Evolutionary conservation across 1,284 basidiomycete species (phyloP), one percentile per base, ranked within the genome.

Genomic region (Melampsora medusae): DNA sequence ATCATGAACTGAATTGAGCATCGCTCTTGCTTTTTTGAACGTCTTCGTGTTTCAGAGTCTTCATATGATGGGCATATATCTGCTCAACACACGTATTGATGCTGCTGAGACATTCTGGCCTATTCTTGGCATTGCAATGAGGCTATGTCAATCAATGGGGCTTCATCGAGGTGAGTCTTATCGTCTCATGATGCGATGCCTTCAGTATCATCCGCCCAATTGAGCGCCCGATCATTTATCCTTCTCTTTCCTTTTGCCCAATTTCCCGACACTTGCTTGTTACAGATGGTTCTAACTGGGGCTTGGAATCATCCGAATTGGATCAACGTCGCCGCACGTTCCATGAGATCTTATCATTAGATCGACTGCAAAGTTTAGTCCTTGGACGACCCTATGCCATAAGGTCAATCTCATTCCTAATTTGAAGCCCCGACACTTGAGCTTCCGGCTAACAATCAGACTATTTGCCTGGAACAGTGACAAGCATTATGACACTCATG

Each of bases 271-370:
- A 42, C 42, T 42, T 42, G 12, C 12, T 7, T 42, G 42, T 42
- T 33, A 25, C 49, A 73, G 71, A 73, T 53, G 71, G 71, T 22
- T 73, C 71, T 53, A 73, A 73, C 56, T 73, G 71, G 71, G 71
- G 71, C 25, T 31, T 73, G 16, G 48, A 66, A 19, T 60, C 49
- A 25, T 59, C 71, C 25, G 71, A 73, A 31, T 60, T 73, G 31
- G 71, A 73, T 17, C 38, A 48, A 22, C 62, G 71, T 48, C 71
- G 71, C 60, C 62, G 71, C 10, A 73, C 64, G n/a, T 73, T 73
- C 35, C 71, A 73, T 49, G 71, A 73, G 31, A 53, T 73, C 28
- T 48, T 73, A 46, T 73, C 71, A 10, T 46, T 67, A 33, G 71
- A 73, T 38, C 25, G 71, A 59, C 33, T 67, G 3, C 71, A 73